These are phyloP conservation scores for Crithidia bombi DNA, from an alignment of 208 protist species.

Conservation along the genomic window DNA sequence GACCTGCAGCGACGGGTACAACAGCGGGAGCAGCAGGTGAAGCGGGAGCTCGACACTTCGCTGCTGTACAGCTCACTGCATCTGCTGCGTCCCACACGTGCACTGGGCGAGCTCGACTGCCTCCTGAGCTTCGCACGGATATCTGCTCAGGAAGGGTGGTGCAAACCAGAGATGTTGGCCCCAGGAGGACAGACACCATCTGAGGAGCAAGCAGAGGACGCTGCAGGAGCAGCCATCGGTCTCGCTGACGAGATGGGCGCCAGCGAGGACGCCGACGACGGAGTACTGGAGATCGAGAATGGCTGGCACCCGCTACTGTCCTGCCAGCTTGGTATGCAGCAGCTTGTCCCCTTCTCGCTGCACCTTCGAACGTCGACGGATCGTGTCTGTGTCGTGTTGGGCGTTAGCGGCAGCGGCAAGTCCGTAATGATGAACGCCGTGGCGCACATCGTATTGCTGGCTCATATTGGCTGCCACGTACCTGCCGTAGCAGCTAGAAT, in stretches of 20 bases:
- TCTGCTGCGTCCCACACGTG: slow-evolving; percentile 54
- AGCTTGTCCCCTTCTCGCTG: slow-evolving; percentile 63
- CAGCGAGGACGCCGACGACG: slow-evolving; percentile 19
- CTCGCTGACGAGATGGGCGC: background rate
- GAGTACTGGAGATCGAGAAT: slow-evolving; percentile 57
- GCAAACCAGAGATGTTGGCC: slow-evolving; percentile 39
- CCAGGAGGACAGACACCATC: background rate
- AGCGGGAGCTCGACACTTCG: slow-evolving; percentile 55
- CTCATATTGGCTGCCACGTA: slow-evolving; percentile 95
- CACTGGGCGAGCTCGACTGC: slow-evolving; percentile 79
- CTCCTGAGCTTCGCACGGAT: slow-evolving; percentile 70
- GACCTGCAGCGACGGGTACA: slow-evolving; percentile 69
- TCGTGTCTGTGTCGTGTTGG: slow-evolving; percentile 77
- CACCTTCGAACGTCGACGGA: slow-evolving; percentile 31
- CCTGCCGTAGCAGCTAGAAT: slow-evolving; percentile 65
- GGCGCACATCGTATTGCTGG: slow-evolving; percentile 91
- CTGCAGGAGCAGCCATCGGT: background rate
- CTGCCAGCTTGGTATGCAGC: slow-evolving; percentile 35
- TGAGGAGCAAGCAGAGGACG: background rate
- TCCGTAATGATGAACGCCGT: slow-evolving; percentile 93
- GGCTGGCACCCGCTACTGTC: slow-evolving; percentile 80
- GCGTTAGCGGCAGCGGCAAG: slow-evolving; percentile 92
- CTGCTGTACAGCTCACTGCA: slow-evolving; percentile 69
- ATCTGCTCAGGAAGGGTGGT: slow-evolving; percentile 74
- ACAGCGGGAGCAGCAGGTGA: slow-evolving; percentile 68